Evolutionary conservation across 2,329 filamentous ascomycete genomes (phyloP).

Genomic region (Zarea fungicola): DNA sequence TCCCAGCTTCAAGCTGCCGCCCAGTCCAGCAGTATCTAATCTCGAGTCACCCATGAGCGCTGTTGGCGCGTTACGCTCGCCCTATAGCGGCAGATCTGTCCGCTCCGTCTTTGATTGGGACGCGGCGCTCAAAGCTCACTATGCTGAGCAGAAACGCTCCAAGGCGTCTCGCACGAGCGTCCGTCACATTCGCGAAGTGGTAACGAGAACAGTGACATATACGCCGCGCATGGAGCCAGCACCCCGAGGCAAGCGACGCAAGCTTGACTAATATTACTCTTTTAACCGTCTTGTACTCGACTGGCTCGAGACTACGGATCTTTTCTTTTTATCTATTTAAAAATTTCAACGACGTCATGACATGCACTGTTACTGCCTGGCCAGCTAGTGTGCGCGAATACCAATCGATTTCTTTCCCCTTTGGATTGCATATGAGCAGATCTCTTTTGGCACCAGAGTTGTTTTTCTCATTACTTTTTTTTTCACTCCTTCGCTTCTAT

Average conservation of each 20-base stretch:
- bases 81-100: conserved; percentile 62
- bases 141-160: conserved; percentile 53
- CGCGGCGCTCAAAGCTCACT: conserved; percentile 60
- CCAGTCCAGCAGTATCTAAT: conserved; percentile 64
- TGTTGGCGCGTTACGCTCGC: conserved; percentile 55
- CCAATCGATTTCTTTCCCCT: conserved; percentile 7
- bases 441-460: conserved; percentile 12
- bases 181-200: conserved; percentile 76
- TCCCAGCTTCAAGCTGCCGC: conserved; percentile 69
- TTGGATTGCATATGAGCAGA: conserved; percentile 11
- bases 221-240: conserved; percentile 82
- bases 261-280: conserved; percentile 42
- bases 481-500: conserved; percentile 1
- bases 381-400: conserved; percentile 1
- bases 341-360: conserved; percentile 11
- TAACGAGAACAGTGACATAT: conserved; percentile 91
- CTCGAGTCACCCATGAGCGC: conserved; percentile 66
- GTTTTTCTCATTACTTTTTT: conserved; percentile 7
- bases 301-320: conserved; percentile 6
- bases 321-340: not conserved
- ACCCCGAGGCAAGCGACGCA: conserved; percentile 88
- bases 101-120: conserved; percentile 78
- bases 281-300: no score
- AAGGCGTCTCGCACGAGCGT: conserved; percentile 56
- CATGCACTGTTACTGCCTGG: conserved; percentile 7